A percentile compares a stretch with the other conserved stretches of the same genome.
Evolutionary conservation across 352 stramenopile genomes (phyloP).

Genomic region (Pythium dissotocum): DNA sequence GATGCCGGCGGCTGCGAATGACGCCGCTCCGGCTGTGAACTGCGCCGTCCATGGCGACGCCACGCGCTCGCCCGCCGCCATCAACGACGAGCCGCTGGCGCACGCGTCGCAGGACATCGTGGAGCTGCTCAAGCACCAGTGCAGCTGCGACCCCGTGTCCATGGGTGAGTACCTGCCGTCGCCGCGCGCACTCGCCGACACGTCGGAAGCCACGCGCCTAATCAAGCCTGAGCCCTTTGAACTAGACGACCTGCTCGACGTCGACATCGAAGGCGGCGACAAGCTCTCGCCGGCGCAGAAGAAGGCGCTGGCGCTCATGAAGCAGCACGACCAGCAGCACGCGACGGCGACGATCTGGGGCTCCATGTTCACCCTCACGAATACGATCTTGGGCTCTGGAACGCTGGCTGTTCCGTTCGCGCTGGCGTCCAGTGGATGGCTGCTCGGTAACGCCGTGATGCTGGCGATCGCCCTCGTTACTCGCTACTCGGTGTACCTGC

Average conservation of each 20-base stretch:
- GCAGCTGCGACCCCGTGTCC: constrained; percentile 62
- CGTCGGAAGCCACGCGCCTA: constrained; percentile 33
- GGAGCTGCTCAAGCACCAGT: constrained; percentile 63
- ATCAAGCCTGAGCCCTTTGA: constrained; percentile 3
- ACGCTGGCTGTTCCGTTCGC: constrained; percentile 74
- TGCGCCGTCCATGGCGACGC: constrained; percentile 17
- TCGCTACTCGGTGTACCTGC: constrained; percentile 71
- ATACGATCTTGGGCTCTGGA: constrained; percentile 75
- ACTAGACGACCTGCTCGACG: constrained; percentile 27
- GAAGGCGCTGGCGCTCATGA: constrained; percentile 19
- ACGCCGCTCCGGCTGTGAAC: constrained; percentile 1
- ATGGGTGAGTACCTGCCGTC: constrained; percentile 83
- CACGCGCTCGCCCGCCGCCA: not conserved
- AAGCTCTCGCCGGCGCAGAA: constrained; percentile 21
- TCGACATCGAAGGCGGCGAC: constrained; percentile 6
- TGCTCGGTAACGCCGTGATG: constrained; percentile 70
- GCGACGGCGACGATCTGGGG: constrained; percentile 55
- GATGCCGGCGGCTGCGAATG: not conserved
- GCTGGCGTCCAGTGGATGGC: constrained; percentile 70
- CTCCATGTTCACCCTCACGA: constrained; percentile 74
- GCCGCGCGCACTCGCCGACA: constrained; percentile 28
- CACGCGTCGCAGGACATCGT: constrained; percentile 51
- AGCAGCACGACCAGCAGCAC: constrained; percentile 28
- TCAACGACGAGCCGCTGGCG: constrained; percentile 10
- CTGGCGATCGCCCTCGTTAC: constrained; percentile 68